Conservation (phyloP, 306 rosid species). For the Carpinus fangiana region DNA sequence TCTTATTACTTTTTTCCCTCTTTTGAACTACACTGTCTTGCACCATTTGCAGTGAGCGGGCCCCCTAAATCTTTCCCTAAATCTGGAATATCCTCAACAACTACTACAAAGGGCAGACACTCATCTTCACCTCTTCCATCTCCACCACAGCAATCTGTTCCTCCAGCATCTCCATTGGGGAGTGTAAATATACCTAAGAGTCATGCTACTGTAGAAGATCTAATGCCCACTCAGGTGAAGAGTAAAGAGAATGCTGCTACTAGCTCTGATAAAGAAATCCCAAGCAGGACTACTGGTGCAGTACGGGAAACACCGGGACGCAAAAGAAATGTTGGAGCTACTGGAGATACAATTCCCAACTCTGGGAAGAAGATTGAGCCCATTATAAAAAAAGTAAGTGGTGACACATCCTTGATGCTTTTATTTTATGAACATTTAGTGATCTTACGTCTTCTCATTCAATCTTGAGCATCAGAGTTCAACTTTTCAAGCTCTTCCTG, state of each 20-base stretch:
- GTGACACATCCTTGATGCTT: slow-evolving; percentile 26
- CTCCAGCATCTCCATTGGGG: slow-evolving; percentile 62
- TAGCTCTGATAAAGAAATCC: slow-evolving; percentile 60
- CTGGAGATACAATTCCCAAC: slow-evolving; percentile 70
- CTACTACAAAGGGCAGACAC: slow-evolving; percentile 58
- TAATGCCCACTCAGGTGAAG: slow-evolving; percentile 46
- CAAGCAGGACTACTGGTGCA: slow-evolving; percentile 40
- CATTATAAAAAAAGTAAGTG: slow-evolving; percentile 72
- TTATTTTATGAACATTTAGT: slow-evolving; percentile 27
- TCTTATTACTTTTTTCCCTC: slow-evolving; percentile 15
- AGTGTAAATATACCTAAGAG: slow-evolving; percentile 55
- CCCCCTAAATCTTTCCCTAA: slow-evolving; percentile 61
- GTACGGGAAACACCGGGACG: slow-evolving; percentile 48
- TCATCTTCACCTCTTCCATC: slow-evolving; percentile 74
- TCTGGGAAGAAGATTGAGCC: slow-evolving; percentile 69
- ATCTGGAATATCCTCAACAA: slow-evolving; percentile 54
- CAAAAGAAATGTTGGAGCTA: slow-evolving; percentile 62
- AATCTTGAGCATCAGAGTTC: slow-evolving; percentile 74
- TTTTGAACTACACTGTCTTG: slow-evolving; percentile 23
- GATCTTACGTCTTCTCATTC: slow-evolving; percentile 36
- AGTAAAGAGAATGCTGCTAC: slow-evolving; percentile 54
- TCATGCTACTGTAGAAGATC: slow-evolving; percentile 47
- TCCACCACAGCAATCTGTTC: slow-evolving; percentile 66
- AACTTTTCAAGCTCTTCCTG: slow-evolving; percentile 63
- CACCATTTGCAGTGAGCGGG: slow-evolving; percentile 45